Percentiles rank a stretch among this genome's conserved stretches.
Conservation (phyloP, 331 rosid species). For the Acacia concinna region DNA sequence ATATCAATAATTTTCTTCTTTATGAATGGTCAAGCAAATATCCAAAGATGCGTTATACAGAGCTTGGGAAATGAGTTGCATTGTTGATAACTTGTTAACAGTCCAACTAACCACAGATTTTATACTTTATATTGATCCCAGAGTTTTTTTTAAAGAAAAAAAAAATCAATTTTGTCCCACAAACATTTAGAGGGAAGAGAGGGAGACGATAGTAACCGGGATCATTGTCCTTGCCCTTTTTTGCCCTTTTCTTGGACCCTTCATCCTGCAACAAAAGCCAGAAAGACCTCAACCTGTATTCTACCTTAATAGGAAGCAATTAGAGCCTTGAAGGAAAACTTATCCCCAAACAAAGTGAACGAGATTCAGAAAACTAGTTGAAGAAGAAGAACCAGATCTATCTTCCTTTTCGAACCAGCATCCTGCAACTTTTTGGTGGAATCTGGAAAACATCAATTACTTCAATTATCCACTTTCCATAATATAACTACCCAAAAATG, state of each 20-base stretch:
- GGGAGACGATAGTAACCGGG: constrained; percentile 44
- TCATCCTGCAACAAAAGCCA: constrained; percentile 60
- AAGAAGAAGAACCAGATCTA: constrained; percentile 47
- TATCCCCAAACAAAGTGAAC: constrained; percentile 15
- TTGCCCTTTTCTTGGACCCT: constrained; percentile 49
- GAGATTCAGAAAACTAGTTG: not conserved
- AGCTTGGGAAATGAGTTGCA: not conserved
- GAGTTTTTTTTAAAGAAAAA: not conserved
- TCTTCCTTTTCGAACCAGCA: constrained; percentile 61
- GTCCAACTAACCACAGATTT: not conserved
- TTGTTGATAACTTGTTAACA: not conserved
- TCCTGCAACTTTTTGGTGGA: constrained; percentile 53
- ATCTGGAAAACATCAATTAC: constrained; percentile 48
- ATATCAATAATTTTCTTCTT: not conserved
- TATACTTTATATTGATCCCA: not conserved
- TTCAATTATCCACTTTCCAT: constrained; percentile 1
- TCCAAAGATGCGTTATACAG: not conserved
- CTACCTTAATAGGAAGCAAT: constrained; percentile 29
- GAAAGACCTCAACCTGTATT: constrained; percentile 29
- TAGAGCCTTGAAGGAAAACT: constrained; percentile 15
- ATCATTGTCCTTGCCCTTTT: constrained; percentile 41
- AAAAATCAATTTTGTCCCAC: not conserved
- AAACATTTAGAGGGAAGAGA: not conserved
- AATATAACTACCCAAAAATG: constrained; percentile 25
- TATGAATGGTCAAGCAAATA: constrained; percentile 17